These are phyloP conservation scores for Mycena olivaceomarginata DNA, from an alignment of 768 basidiomycete genomes.

Conservation along the genomic window DNA sequence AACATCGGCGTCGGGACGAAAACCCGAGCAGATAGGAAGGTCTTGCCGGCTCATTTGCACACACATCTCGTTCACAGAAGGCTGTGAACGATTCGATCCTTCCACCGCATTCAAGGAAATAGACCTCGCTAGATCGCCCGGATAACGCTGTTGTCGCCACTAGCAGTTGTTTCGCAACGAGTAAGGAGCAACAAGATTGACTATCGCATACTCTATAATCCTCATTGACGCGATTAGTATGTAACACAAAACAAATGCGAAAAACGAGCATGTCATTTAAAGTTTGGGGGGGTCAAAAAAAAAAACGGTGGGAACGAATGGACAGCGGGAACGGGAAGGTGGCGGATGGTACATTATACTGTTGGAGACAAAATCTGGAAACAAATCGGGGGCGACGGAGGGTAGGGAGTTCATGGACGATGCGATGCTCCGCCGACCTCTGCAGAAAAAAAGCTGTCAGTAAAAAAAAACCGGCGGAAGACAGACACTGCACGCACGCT, in stretches of 20 bases:
- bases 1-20: neutral
- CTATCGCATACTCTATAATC: neutral
- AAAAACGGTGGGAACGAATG: constrained; percentile 8
- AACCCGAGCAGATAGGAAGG: neutral
- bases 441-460: constrained; percentile 44
- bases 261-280: constrained; percentile 32
- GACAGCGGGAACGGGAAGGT: neutral
- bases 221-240: constrained; percentile 37
- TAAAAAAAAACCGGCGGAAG: constrained; percentile 31
- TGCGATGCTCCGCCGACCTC: constrained; percentile 65
- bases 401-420: constrained; percentile 28
- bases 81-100: too few relatives aligned
- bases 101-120: neutral
- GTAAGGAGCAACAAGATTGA: neutral
- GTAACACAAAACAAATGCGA: neutral
- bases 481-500: constrained; percentile 78
- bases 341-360: constrained; percentile 36
- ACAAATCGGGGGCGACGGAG: neutral
- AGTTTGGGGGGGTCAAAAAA: constrained; percentile 16
- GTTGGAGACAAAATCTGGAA: constrained; percentile 18
- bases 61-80: too few relatives aligned
- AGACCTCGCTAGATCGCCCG: too few relatives aligned
- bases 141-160: neutral
- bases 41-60: neutral
- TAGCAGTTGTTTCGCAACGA: neutral